Conservation (phyloP, 1,284 basidiomycete genomes). For the Ceratobasidium sp. region DNA sequence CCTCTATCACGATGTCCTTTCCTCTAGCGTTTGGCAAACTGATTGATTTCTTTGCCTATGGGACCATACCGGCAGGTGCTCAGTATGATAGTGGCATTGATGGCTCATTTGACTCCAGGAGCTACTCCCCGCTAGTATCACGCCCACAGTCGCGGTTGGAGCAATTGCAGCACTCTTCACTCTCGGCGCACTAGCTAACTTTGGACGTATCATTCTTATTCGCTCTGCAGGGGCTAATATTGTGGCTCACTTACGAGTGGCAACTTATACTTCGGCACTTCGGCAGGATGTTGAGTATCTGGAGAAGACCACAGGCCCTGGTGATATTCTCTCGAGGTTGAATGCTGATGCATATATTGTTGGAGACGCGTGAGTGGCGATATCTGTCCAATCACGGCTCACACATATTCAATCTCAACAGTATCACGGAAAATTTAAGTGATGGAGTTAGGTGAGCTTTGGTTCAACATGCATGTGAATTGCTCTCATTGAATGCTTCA, state of each 20-base stretch:
- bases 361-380: conserved; percentile 80
- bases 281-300: conserved; percentile 93
- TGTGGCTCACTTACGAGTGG: conserved; percentile 67
- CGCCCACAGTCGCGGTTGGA: conserved; percentile 83
- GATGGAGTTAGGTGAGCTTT: conserved; percentile 77
- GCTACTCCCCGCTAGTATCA: conserved; percentile 70
- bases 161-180: conserved; percentile 86
- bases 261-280: conserved; percentile 78
- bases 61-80: conserved; percentile 71
- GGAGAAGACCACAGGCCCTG: conserved; percentile 81
- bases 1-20: conserved; percentile 88
- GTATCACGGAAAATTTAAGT: conserved; percentile 90
- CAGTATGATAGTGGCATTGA: conserved; percentile 8
- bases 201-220: conserved; percentile 89
- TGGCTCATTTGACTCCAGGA: conserved; percentile 56
- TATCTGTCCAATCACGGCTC: too few species aligned
- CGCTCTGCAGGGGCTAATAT: conserved; percentile 88
- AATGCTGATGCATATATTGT: conserved; percentile 95
- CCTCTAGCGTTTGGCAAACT: conserved; percentile 91
- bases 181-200: conserved; percentile 88
- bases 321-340: conserved; percentile 92
- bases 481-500: too few species aligned
- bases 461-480: too few species aligned
- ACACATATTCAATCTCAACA: conserved; percentile 53
- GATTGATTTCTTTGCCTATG: conserved; percentile 87